phyloP scores from a whole-genome alignment of 2,329 filamentous ascomycete genomes.

The Hymenoscyphus salicellus region DNA sequence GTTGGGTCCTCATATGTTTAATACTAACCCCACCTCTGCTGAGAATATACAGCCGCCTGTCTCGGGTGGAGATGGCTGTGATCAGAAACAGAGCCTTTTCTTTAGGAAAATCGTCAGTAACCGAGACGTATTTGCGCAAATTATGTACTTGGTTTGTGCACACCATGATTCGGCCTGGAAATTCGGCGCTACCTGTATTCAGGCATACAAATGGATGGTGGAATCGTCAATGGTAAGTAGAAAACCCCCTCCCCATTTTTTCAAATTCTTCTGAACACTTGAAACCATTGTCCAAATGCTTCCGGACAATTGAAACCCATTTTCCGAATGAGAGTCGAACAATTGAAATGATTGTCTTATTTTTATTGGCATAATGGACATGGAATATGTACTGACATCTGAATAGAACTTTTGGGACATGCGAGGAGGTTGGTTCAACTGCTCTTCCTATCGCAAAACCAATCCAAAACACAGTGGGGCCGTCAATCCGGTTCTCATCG shows the following conservation, averaged over 20 bases:
- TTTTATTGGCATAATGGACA: not conserved
- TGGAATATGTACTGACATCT: not conserved
- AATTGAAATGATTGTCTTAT: not conserved
- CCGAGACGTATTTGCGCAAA: slow-evolving; percentile 8
- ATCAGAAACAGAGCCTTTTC: slow-evolving; percentile 1
- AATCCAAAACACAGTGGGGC: not conserved
- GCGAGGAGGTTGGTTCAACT: not conserved
- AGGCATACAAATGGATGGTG: not conserved
- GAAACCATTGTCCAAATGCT: too few species aligned
- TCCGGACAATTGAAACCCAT: not conserved
- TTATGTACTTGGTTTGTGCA: slow-evolving; percentile 15
- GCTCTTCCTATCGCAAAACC: not conserved
- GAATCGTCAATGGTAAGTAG: not conserved
- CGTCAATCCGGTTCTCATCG: not conserved
- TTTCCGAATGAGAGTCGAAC: not conserved
- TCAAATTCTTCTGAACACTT: not conserved
- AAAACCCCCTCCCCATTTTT: not conserved
- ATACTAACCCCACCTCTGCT: not conserved
- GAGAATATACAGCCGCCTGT: not conserved
- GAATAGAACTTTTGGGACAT: not conserved
- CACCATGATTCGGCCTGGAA: slow-evolving; percentile 19
- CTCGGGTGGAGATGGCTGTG: not conserved
- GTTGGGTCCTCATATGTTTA: not conserved
- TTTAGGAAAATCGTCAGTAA: slow-evolving; percentile 15
- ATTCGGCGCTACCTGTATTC: slow-evolving; percentile 20